phyloP scores from a whole-genome alignment of 2,329 filamentous ascomycete genomes.

The Aspergillus eucalypticola region DNA sequence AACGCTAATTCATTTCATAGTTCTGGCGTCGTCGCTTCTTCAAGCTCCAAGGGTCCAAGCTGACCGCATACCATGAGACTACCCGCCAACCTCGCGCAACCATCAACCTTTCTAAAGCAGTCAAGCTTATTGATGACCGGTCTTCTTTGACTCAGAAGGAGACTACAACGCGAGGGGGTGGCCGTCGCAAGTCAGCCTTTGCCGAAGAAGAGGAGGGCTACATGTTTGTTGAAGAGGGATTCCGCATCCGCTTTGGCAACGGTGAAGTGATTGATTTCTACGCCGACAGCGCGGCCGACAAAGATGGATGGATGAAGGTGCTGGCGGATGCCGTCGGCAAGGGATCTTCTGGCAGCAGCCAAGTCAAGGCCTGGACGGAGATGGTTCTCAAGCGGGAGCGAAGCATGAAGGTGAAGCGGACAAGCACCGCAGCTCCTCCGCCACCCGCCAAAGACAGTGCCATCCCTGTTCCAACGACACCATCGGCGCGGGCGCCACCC shows the following conservation, averaged over 20 bases:
- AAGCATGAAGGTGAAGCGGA: constrained; percentile 36
- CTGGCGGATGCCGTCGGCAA: constrained; percentile 70
- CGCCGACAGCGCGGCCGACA: constrained; percentile 81
- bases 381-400: constrained; percentile 56
- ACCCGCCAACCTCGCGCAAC: constrained; percentile 94
- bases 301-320: constrained; percentile 92
- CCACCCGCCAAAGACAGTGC: constrained; percentile 28
- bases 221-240: constrained; percentile 99
- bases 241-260: constrained; percentile 97
- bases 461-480: constrained; percentile 18
- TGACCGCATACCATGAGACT: constrained; percentile 94
- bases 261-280: constrained; percentile 99
- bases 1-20: constrained; percentile 47
- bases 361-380: constrained; percentile 62
- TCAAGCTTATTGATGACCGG: constrained; percentile 90
- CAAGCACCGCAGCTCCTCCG: constrained; percentile 15
- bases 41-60: constrained; percentile 83
- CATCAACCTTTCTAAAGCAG: constrained; percentile 92
- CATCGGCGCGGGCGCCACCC: constrained; percentile 32
- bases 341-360: constrained; percentile 45
- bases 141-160: constrained; percentile 80
- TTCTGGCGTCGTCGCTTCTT: constrained; percentile 99
- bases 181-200: constrained; percentile 88
- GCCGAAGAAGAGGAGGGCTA: constrained; percentile 98
- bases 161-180: constrained; percentile 71